Evolutionary conservation across 371 early-diverging fungal species (phyloP).

Genomic region (Mortierella sp.): DNA sequence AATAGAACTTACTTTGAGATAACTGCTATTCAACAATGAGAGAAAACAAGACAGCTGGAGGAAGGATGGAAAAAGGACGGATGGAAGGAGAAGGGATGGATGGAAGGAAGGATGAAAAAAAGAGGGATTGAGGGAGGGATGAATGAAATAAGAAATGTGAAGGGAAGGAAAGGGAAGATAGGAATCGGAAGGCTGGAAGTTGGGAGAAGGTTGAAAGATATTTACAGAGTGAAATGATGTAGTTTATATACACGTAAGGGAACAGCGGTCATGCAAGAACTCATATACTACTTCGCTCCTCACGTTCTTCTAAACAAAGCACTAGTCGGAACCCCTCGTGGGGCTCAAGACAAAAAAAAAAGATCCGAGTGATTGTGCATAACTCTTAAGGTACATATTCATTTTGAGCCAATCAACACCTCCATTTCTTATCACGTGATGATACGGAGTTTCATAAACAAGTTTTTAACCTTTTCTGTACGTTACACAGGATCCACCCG

Average conservation of each 20-base stretch:
- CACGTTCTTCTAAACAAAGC: neutral
- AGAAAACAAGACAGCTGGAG: neutral
- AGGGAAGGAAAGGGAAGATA: neutral
- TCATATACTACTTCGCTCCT: neutral
- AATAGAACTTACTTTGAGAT: constrained; percentile 2
- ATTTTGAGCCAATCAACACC: neutral
- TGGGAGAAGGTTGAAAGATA: neutral
- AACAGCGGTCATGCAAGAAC: neutral
- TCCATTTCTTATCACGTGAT: neutral
- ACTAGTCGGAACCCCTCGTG: neutral
- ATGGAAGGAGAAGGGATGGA: neutral
- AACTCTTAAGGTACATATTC: neutral
- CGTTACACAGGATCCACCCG: neutral
- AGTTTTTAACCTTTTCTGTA: neutral
- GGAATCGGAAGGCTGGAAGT: neutral
- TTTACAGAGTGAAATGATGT: neutral
- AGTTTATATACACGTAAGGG: neutral
- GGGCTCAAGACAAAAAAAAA: constrained; percentile 12
- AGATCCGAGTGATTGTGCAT: neutral
- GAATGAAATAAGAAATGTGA: neutral
- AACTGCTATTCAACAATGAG: neutral
- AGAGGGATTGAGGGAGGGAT: neutral
- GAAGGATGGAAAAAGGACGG: neutral
- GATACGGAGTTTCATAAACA: neutral
- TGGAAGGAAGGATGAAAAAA: neutral